Percentiles rank a stretch among this genome's conserved stretches.
Evolutionary conservation across 768 basidiomycete species (phyloP).

Genomic region (Fomitopsis pulvina): DNA sequence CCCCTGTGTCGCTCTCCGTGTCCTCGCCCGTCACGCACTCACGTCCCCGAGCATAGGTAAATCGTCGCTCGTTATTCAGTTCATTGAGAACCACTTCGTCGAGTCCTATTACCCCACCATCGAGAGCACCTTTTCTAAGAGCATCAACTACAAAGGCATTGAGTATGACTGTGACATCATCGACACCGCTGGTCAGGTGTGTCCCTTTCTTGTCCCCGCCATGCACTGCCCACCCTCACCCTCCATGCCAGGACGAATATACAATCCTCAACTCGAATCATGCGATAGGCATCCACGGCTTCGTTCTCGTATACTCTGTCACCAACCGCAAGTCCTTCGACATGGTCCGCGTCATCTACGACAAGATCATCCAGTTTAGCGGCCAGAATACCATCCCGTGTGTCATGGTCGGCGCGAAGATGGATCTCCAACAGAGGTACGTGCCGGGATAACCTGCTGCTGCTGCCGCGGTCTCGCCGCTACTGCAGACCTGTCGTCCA

Average conservation of each 20-base stretch:
- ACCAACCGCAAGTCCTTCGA: constrained; percentile 86
- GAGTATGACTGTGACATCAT: constrained; percentile 97
- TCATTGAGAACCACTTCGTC: constrained; percentile 87
- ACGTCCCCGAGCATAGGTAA: constrained; percentile 54
- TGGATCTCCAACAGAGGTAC: constrained; percentile 72
- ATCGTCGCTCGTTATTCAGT: constrained; percentile 88
- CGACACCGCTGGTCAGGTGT: constrained; percentile 94
- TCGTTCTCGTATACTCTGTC: constrained; percentile 94
- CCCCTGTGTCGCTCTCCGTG: constrained; percentile 10
- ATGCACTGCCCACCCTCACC: constrained; percentile 4
- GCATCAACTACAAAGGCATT: constrained; percentile 77
- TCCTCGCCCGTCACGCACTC: constrained; percentile 3
- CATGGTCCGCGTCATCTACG: constrained; percentile 89
- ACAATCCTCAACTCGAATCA: constrained; percentile 90
- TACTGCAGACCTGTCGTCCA: constrained; percentile 15
- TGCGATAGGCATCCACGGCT: constrained; percentile 96
- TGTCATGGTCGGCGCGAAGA: constrained; percentile 92
- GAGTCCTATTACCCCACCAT: constrained; percentile 96
- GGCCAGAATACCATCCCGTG: constrained; percentile 83
- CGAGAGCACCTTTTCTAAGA: constrained; percentile 83
- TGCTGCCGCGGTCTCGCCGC: constrained; percentile 5
- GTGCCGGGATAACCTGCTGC: constrained; percentile 20
- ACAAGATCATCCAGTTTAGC: constrained; percentile 88
- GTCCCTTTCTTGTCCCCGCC: constrained; percentile 18
- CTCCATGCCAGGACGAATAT: constrained; percentile 74